Conservation (phyloP, 352 stramenopile genomes). For the Pelagophyceae sp. region DNA sequence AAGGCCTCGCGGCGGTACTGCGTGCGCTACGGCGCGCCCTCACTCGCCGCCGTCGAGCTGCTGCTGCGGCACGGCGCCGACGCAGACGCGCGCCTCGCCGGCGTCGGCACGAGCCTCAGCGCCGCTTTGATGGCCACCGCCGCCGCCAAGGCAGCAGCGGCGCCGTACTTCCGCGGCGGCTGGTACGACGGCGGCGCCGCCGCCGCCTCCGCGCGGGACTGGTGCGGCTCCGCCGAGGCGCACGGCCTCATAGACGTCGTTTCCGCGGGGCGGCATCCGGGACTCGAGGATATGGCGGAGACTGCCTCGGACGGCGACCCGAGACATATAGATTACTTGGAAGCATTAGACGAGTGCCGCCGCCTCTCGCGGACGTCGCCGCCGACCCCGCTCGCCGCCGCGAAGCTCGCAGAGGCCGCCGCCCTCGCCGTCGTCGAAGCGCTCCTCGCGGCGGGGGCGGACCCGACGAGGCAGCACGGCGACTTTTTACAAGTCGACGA, state of each 20-base stretch:
- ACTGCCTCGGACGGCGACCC: no score
- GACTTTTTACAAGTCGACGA: no score
- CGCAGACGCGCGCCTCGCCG: no score
- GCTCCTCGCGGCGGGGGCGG: not conserved
- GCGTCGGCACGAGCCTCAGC: not conserved
- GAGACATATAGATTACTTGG: no score
- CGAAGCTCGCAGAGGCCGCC: not conserved
- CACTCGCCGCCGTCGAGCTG: not conserved
- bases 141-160: not conserved
- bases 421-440: not conserved
- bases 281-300: no score
- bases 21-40: not conserved
- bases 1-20: no score
- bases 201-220: not conserved
- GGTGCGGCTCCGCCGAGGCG: not conserved
- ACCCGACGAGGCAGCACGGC: not conserved
- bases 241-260: not conserved
- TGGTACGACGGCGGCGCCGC: slow-evolving; percentile 4
- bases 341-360: no score
- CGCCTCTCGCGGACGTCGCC: not conserved
- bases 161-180: not conserved
- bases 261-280: not conserved
- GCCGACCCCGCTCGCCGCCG: not conserved
- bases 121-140: not conserved
- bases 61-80: not conserved